Base-by-base conservation (phyloP, 306 rosid genomes). In the Dalbergia oliveri region DNA sequence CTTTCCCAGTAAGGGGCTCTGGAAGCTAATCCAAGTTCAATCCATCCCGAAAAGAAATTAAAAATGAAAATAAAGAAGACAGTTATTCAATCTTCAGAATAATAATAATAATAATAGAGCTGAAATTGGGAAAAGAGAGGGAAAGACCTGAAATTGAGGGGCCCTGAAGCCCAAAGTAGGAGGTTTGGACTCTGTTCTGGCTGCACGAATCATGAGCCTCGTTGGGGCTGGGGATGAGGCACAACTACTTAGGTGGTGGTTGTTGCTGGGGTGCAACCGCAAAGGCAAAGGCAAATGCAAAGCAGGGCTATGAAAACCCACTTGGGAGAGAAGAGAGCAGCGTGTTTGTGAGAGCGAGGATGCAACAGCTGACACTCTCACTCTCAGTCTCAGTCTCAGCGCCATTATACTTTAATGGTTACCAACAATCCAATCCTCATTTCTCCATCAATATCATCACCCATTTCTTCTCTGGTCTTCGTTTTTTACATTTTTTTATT, bases 1-100 rank as follows among this genome's bases (percentile, higher is more conserved):
- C 85, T 84, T 87, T 91, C 80, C 95, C 97, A 9, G 97, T 88
- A 39, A 91, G 94, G 66, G 99, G 99, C 89, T 94, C 99, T 43
- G 97, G 84, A 81, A 94, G 89, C 97, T 94, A 80, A 73, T 65
- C 57, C 79, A 79, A 72, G 76, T 81, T 50, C 80, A 84, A 77
- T 57, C 49, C 73, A 86, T 78, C 45, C 34, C 15, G 21, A 67
- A 72, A 64, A 6, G 50, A 16, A 45, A 1, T 44, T 4, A 3
- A 37, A 44, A 65, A 11, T 61, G 37, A 74, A 14, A 0, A 72
- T 45, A 31, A 26, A 8, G 10, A 80, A 73, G 11, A 18, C 54
- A 75, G 54, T 5, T 8, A 78, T 39, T 72, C 66, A 43, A 75
- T 37, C 8, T 23, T 66, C 31, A 9, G 79, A 75, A 8, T 19